Evolutionary conservation across 2,329 filamentous ascomycete genomes (phyloP), one percentile per base, ranked within the genome.

Genomic region (Phaeosphaeriaceae sp.): DNA sequence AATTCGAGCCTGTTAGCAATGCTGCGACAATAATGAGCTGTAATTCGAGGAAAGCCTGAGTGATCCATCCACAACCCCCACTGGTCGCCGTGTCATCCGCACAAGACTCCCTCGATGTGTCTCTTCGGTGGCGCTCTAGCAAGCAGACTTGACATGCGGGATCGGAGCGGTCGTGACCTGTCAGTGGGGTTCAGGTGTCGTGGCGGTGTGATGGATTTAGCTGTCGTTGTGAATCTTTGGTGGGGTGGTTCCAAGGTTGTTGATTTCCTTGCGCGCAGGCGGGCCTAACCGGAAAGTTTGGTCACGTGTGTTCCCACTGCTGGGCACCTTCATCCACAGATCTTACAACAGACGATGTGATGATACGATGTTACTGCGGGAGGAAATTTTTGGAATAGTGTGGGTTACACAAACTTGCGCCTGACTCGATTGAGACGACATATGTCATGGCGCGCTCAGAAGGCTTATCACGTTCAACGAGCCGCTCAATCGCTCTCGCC

Each of bases 1-100:
- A 25, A 53, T 51, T 51, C 60, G 44, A 51, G 51, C 45, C 50
- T 46, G 58, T 72, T 62, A 72, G 72, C 64, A 61, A 62, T 51
- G 57, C 57, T 65, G 58, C 52, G 17, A 40, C 15, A 5, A 7
- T 36, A 15, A 3, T 40, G 17, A 40, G n/a, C 5, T n/a, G 36
- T 7, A 40, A 4, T 15, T 5, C 11, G 36, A 40, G 3, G n/a
- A 15, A 40, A 40, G 36, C 36, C 58, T 60, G 54, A 66, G 58
- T 53, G 59, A 53, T 56, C 54, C 42, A 49, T 61, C 44, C 47
- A 48, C 52, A 45, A 31, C 48, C 56, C 53, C 53, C 48, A 25
- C 58, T 42, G 51, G 42, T 42, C n/a, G 52, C 53, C 40, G 46
- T 58, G 48, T 53, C 48, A 53, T 55, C 50, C 46, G 51, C 51